Conservation (phyloP, 2,329 filamentous ascomycete genomes). For the Trichoderma sp. region DNA sequence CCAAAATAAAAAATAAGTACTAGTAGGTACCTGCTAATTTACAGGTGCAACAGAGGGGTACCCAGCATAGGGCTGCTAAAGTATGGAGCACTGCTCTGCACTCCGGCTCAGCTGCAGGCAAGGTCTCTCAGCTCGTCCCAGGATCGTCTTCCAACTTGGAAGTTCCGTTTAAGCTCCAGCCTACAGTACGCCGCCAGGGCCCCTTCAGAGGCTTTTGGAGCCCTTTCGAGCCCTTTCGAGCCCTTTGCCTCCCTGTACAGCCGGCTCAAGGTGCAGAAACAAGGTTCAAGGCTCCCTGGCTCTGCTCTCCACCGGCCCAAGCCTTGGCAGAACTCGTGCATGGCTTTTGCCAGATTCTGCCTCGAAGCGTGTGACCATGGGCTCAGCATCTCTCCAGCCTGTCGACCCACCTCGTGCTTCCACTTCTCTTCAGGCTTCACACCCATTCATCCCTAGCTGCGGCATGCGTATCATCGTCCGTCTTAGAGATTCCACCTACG, state of each 20-base stretch:
- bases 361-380: constrained; percentile 14
- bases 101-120: neutral
- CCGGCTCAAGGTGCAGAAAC: neutral
- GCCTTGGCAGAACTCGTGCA: constrained; percentile 2
- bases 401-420: constrained; percentile 13
- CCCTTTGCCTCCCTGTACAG: neutral
- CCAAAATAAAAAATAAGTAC: too few species aligned
- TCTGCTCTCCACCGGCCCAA: constrained; percentile 4
- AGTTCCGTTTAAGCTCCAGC: neutral
- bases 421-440: neutral
- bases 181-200: neutral
- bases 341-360: constrained; percentile 6
- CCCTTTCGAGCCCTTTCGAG: neutral
- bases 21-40: too few species aligned
- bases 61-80: too few species aligned
- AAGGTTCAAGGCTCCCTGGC: neutral
- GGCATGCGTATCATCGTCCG: neutral
- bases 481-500: neutral
- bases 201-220: neutral
- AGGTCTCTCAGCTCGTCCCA: neutral
- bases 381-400: constrained; percentile 14
- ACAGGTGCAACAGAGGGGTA: too few species aligned
- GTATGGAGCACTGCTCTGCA: neutral
- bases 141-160: neutral
- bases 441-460: constrained; percentile 4